Conservation (phyloP, 371 early-diverging fungal species). For the Lichtheimia ornata region DNA sequence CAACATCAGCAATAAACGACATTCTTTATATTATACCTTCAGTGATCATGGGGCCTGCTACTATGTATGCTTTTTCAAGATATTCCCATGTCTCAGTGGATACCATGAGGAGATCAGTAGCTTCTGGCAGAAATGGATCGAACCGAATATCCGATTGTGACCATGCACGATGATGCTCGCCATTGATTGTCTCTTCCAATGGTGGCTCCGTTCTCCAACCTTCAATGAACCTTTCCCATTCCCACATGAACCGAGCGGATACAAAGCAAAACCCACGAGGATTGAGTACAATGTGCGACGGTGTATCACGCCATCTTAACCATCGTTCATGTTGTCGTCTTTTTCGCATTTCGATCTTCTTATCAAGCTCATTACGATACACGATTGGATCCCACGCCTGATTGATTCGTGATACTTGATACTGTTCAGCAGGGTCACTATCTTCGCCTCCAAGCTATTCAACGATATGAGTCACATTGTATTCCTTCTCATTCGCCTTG, state of each 20-base stretch:
- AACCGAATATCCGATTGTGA: constrained; percentile 3
- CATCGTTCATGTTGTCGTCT: constrained; percentile 25
- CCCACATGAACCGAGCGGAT: constrained; percentile 26
- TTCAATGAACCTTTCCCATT: constrained; percentile 39
- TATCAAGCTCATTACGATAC: background rate
- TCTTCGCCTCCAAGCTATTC: constrained; percentile 26
- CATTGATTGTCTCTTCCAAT: constrained; percentile 9
- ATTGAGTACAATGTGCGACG: constrained; percentile 17
- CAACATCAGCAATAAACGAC: background rate
- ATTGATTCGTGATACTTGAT: constrained; percentile 12
- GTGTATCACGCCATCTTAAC: constrained; percentile 31
- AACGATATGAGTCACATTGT: background rate
- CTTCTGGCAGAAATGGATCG: constrained; percentile 16
- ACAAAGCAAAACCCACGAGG: constrained; percentile 19
- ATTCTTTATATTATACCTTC: constrained; percentile 18
- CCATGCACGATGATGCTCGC: background rate
- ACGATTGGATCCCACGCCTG: constrained; percentile 8
- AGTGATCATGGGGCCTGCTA: constrained; percentile 22
- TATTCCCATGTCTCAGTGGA: constrained; percentile 35
- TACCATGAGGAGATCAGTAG: constrained; percentile 27
- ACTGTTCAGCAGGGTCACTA: constrained; percentile 29
- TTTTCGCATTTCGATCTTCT: background rate
- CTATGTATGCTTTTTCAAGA: constrained; percentile 13
- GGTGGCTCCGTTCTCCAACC: constrained; percentile 27
- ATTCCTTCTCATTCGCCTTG: background rate